phyloP scores from a whole-genome alignment of 2,329 filamentous ascomycete genomes.

The Diaporthe longicolla region DNA sequence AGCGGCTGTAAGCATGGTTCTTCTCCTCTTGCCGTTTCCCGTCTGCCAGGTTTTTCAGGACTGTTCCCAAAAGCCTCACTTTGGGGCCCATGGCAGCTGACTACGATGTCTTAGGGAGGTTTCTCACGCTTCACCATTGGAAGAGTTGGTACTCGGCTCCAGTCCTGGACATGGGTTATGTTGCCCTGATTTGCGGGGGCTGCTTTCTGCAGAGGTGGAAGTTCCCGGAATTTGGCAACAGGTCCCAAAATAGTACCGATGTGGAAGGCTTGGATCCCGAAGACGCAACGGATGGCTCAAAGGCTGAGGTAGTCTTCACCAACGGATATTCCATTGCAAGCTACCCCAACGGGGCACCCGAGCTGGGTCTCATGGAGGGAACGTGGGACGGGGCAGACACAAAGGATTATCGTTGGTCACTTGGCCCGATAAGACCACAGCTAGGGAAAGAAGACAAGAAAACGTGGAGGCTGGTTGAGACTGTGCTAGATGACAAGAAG shows the following conservation, averaged over 20 bases:
- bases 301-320: conserved; percentile 56
- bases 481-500: conserved; percentile 50
- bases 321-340: conserved; percentile 71
- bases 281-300: background rate
- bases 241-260: background rate
- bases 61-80: background rate
- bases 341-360: conserved; percentile 56
- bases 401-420: conserved; percentile 63
- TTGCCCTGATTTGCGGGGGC: conserved; percentile 66
- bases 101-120: conserved; percentile 46
- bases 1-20: conserved; percentile 55
- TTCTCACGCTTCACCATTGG: conserved; percentile 74
- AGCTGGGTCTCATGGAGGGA: conserved; percentile 61
- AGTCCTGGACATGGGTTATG: conserved; percentile 63
- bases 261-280: background rate
- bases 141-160: conserved; percentile 70
- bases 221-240: conserved; percentile 53
- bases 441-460: conserved; percentile 60
- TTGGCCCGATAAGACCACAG: conserved; percentile 63
- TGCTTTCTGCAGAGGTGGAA: conserved; percentile 71
- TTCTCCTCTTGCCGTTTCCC: background rate
- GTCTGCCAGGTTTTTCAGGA: background rate
- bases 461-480: conserved; percentile 63
- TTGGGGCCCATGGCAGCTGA: background rate
- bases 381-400: conserved; percentile 58